Base-by-base conservation (phyloP, 129 eudicot genomes). In the Scalesia atractyloides region DNA sequence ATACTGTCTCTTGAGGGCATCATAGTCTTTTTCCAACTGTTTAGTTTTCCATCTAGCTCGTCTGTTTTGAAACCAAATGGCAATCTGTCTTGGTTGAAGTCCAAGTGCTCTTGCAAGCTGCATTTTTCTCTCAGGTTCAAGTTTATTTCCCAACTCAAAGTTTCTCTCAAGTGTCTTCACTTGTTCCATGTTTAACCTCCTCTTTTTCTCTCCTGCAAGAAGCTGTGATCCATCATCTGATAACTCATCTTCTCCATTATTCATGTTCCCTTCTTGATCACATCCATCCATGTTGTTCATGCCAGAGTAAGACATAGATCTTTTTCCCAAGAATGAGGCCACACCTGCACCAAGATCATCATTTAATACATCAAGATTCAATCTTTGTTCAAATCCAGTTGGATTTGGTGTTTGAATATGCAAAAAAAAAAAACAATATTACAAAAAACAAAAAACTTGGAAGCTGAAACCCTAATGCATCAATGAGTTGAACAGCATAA, bases 1-100 rank as follows among this genome's bases (percentile, higher is more conserved):
- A 80, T 88, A 95, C 72, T 95, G 97, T 81, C 88, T 72, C 83
- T 95, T 95, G 50, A 95, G 90, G 11, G 82, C 69, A 57, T 90
- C 94, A 81, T 88, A 95, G 67, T 95, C 95, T 73, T 91, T 95
- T 84, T 95, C 99, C 70, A 95, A 72, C 72, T 95, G 99, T 79
- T 95, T 95, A 3, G 99, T 95, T 77, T 95, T 95, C 99, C 99
- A 95, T 67, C 99, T 81, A 7, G 99, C 99, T 69, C 99, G 84
- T 57, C 99, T 81, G 72, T 95, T 95, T 57, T 95, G 99, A 69
- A 90, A 95, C 99, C 99, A 95, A 17, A 95, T 95, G 1, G 99
- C 99, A 60, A 95, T 86, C 73, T 95, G 99, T 68, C 99, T 88
- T 12, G 99, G 99, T 73, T 95, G 97, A 19, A 95, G 88, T 47